These are phyloP conservation scores for Gossypium laxum DNA, from an alignment of 441 rosid genomes.

Conservation along the genomic window DNA sequence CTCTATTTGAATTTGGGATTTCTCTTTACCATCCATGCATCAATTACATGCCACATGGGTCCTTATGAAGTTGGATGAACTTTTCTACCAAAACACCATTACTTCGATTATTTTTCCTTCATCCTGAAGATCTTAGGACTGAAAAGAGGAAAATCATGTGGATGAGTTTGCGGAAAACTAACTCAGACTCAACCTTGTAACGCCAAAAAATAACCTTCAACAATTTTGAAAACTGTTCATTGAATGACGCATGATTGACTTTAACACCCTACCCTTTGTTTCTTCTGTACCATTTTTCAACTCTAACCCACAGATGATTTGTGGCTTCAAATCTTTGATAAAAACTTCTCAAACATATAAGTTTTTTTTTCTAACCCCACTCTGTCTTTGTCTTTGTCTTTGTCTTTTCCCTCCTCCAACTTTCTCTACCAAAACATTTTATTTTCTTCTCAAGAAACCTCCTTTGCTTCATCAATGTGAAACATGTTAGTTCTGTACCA, in stretches of 20 bases:
- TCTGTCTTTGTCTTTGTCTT: neutral
- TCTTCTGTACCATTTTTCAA: slow-evolving; percentile 16
- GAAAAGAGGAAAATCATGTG: neutral
- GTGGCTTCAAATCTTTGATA: slow-evolving; percentile 28
- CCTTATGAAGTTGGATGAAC: neutral
- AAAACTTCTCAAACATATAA: neutral
- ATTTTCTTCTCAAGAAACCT: slow-evolving; percentile 6
- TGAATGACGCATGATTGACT: slow-evolving; percentile 15
- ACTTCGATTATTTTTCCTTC: neutral
- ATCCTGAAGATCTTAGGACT: neutral
- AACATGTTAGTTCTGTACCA: slow-evolving; percentile 11
- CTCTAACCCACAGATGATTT: slow-evolving; percentile 22
- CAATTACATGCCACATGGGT: neutral
- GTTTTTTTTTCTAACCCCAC: slow-evolving; percentile 1
- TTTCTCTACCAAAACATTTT: slow-evolving; percentile 16
- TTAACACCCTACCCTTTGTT: neutral
- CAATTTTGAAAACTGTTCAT: slow-evolving; percentile 12
- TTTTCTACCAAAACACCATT: neutral
- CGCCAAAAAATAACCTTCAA: slow-evolving; percentile 26
- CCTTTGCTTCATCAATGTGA: slow-evolving; percentile 3
- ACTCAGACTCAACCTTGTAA: slow-evolving; percentile 8
- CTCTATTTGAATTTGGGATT: neutral
- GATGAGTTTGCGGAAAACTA: slow-evolving; percentile 13
- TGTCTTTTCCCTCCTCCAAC: slow-evolving; percentile 1
- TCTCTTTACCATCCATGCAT: neutral